phyloP scores from a whole-genome alignment of 1,284 basidiomycete species.

The Mycena citricolor region DNA sequence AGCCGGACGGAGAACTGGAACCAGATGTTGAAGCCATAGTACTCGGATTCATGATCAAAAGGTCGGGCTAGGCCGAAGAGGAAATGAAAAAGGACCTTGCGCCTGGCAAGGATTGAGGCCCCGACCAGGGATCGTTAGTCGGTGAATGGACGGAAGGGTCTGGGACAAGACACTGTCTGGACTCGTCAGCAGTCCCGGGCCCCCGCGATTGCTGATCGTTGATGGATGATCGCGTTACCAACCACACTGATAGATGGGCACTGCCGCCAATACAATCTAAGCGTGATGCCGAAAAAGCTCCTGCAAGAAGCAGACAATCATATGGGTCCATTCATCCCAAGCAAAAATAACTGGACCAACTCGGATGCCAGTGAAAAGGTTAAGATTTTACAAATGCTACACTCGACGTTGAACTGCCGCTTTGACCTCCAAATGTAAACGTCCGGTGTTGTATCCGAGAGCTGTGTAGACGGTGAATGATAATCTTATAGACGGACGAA shows the following conservation, averaged over 20 bases:
- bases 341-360: too few relatives aligned
- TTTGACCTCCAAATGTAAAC: constrained; percentile 76
- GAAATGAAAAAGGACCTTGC: constrained; percentile 26
- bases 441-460: constrained; percentile 70
- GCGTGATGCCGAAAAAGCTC: too few relatives aligned
- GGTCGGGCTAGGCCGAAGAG: constrained; percentile 22
- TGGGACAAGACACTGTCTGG: too few relatives aligned
- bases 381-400: constrained; percentile 65
- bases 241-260: too few relatives aligned
- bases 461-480: constrained; percentile 41
- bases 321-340: too few relatives aligned
- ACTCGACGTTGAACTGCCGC: constrained; percentile 70
- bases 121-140: constrained; percentile 15
- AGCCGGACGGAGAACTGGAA: constrained; percentile 17
- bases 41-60: constrained; percentile 12
- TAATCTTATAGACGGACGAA: not conserved
- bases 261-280: too few relatives aligned
- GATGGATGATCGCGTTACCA: too few relatives aligned
- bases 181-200: too few relatives aligned
- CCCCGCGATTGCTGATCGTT: too few relatives aligned
- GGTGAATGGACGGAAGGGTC: too few relatives aligned
- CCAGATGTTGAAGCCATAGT: constrained; percentile 18
- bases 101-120: constrained; percentile 28
- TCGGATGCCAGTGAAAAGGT: too few relatives aligned
- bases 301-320: too few relatives aligned